Conservation (phyloP, 768 basidiomycete species). For the Boletales sp. region DNA sequence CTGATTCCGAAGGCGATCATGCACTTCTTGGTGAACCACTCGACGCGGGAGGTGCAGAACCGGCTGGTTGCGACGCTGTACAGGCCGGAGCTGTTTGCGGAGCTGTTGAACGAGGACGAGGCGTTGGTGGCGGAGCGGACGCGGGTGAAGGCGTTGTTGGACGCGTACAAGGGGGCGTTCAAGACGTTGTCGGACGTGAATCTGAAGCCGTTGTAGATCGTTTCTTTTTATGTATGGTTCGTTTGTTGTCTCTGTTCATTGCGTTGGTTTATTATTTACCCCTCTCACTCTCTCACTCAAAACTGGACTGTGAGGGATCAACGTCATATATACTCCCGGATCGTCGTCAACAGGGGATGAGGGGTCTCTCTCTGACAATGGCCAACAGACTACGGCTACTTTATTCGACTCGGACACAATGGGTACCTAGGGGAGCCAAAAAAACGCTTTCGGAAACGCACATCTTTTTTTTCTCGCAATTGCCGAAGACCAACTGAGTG, state of each 20-base stretch:
- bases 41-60: conserved; percentile 96
- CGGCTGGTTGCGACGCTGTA: conserved; percentile 92
- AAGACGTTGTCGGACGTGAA: conserved; percentile 82
- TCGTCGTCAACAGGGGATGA: not conserved
- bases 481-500: no score
- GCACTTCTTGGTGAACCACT: conserved; percentile 96
- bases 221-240: no score
- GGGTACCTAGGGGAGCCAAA: conserved; percentile 17
- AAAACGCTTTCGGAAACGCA: conserved; percentile 10
- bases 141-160: conserved; percentile 89
- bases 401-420: conserved; percentile 13
- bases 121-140: conserved; percentile 89
- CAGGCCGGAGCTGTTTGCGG: conserved; percentile 89
- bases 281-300: no score
- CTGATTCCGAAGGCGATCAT: conserved; percentile 97
- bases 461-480: conserved; percentile 1
- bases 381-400: conserved; percentile 17
- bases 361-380: conserved; percentile 2
- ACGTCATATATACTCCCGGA: conserved; percentile 6
- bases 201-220: conserved; percentile 53
- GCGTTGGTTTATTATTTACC: no score
- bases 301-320: no score
- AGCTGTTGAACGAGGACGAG: conserved; percentile 94
- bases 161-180: conserved; percentile 95
- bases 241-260: no score